Evolutionary conservation across 139 green algal species (phyloP).

Genomic region (Chlorokybus atmophyticus): DNA sequence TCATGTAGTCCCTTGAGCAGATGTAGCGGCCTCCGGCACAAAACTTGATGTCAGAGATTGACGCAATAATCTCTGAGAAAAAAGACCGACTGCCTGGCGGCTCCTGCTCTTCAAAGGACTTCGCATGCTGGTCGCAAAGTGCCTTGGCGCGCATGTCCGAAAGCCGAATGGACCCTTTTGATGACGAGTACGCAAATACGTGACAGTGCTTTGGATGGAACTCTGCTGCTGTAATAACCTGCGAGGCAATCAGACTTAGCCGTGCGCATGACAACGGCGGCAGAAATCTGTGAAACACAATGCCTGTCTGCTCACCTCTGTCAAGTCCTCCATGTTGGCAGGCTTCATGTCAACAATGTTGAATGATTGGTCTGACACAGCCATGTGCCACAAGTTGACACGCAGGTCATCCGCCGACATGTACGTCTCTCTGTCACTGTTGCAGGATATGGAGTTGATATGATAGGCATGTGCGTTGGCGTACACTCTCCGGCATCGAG

Average conservation of each 20-base stretch:
- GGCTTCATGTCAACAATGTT: slow-evolving; percentile 99
- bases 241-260: slow-evolving; percentile 7
- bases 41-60: slow-evolving; percentile 89
- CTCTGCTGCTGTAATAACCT: slow-evolving; percentile 92
- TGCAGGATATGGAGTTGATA: slow-evolving; percentile 82
- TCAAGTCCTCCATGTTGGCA: slow-evolving; percentile 97
- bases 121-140: slow-evolving; percentile 73
- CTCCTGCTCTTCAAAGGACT: slow-evolving; percentile 43
- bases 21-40: slow-evolving; percentile 71
- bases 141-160: slow-evolving; percentile 78
- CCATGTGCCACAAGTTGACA: slow-evolving; percentile 79
- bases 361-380: slow-evolving; percentile 74
- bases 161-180: slow-evolving; percentile 88
- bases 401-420: slow-evolving; percentile 52
- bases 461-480: slow-evolving; percentile 95
- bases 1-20: slow-evolving; percentile 93
- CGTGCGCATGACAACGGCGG: too few relatives aligned
- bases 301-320: too few relatives aligned
- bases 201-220: slow-evolving; percentile 85
- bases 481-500: slow-evolving; percentile 57
- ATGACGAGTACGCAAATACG: slow-evolving; percentile 82
- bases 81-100: slow-evolving; percentile 47
- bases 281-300: too few relatives aligned
- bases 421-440: slow-evolving; percentile 87
- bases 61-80: slow-evolving; percentile 92